Evolutionary conservation across 164 flowering plant genomes (phyloP), one percentile per base, ranked within the genome.

Genomic region (Houttuynia cordata): DNA sequence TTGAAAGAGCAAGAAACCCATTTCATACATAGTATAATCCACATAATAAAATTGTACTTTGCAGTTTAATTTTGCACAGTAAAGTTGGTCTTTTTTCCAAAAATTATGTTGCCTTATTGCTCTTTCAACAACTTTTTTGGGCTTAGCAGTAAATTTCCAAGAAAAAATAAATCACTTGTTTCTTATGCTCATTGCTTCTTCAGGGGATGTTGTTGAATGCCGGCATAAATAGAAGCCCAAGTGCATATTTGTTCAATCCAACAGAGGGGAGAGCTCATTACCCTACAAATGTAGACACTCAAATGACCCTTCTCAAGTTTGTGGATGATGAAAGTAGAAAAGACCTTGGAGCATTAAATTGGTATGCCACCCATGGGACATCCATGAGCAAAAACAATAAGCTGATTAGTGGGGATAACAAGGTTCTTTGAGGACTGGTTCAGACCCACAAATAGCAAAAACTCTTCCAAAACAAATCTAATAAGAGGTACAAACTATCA

Each of bases 361-460:
- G 88, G 88, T 83, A 75, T 51, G 81, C 88, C 0, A 83, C 86
- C 0, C 88, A 83, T 62, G 88, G 88, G 21, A 83, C 88, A 9
- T 83, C 88, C 53, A 83, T 83, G 88, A 75, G 79, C 74, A 67
- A 60, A 61, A 64, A 74, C 63, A 84, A 84, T 66, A 71, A 65
- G 67, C 82, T 81, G 59, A 76, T 84, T 18, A 81, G 89, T 63
- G 89, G 89, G 30, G 89, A 84, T 68, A 84, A 84, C 89, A 17
- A 73, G 86, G 64, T 74, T 84, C 62, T 77, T 83, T 23, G 88
- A 83, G 60, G 88, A 81, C 68, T 80, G 88, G 86, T 76, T 76
- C 65, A 45, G 64, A 58, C 51, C 57, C 25, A 22, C 57, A 13
- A 24, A 22, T 9, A 24, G 14, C 37, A 57, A 57, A 23, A 8